A percentile compares a stretch with the other conserved stretches of the same genome.
Evolutionary conservation across 495 filamentous ascomycete genomes (phyloP).

Genomic region (Podospora australis): DNA sequence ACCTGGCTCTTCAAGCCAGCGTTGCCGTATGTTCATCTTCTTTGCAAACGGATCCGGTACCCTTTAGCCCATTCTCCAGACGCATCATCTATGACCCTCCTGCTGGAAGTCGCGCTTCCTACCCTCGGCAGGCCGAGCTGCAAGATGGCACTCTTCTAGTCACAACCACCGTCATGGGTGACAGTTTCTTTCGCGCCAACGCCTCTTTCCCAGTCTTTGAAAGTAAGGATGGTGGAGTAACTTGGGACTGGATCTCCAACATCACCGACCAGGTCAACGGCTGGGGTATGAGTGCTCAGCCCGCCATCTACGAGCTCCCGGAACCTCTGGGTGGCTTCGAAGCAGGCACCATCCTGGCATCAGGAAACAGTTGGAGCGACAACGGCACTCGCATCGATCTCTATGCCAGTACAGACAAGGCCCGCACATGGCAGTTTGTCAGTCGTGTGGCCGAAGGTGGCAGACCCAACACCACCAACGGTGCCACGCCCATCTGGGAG

Average conservation of each 20-base stretch:
- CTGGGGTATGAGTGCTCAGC: constrained; percentile 62
- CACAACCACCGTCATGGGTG: constrained; percentile 62
- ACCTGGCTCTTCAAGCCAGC: background rate
- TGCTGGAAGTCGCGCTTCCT: background rate
- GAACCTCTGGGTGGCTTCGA: constrained; percentile 48
- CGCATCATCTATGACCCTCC: constrained; percentile 1
- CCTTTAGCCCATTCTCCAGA: background rate
- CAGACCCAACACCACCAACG: constrained; percentile 54
- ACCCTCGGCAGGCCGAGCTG: constrained; percentile 20
- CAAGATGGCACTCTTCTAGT: constrained; percentile 51
- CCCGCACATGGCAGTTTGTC: constrained; percentile 59
- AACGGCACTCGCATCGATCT: constrained; percentile 57
- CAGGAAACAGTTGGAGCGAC: constrained; percentile 55
- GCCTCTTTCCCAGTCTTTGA: constrained; percentile 62
- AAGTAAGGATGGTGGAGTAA: constrained; percentile 53
- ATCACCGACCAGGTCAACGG: constrained; percentile 58
- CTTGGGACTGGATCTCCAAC: constrained; percentile 55
- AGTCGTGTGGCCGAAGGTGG: constrained; percentile 58
- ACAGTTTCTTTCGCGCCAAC: constrained; percentile 50
- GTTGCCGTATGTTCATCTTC: background rate
- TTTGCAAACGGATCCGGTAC: background rate
- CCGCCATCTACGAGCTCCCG: constrained; percentile 56
- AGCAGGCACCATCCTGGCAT: constrained; percentile 54
- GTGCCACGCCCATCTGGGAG: constrained; percentile 64
- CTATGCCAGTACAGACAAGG: constrained; percentile 55